Base-by-base conservation (phyloP, 805 yeast genomes). In the Wickerhamiella shivajii region DNA sequence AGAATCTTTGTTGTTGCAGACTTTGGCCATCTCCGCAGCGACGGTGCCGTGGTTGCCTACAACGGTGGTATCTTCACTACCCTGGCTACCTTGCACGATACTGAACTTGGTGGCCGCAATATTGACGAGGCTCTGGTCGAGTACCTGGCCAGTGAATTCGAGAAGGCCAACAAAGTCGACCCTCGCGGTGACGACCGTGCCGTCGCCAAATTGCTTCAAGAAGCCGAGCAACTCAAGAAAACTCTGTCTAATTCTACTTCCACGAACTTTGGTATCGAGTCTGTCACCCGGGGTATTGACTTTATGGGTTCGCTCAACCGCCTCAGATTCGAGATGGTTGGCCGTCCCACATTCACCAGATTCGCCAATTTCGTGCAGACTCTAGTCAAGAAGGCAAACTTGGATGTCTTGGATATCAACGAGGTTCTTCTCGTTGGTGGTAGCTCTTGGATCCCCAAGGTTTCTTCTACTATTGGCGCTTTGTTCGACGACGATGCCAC, bases 391-490 rank as follows among this genome's bases (percentile, higher is more conserved):
- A 84, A 84, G 66, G 94, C 97, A 34, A 76, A 74, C 37, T 64
- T 83, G 44, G 94, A 85, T 46, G 66, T 72, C 27, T 67, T 85
- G 50, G 94, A 84, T 51, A 69, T 90, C 43, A 90, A 84, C 55
- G 93, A 85, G 57, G 90, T 90, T 32, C 61, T 90, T 44, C 74
- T 90, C 41, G 87, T 73, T 41, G 98, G 98, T 61, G 98, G 98
- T 53, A 67, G 80, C 34, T 77, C 97, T 22, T 74, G 79, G 66
- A 74, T 84, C 45, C 96, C 97, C 49, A 90, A 90, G 66, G 67
- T 90, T 51, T 81, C 92, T 30, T 53, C 74, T 34, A 75, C 77
- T 55, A 58, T 90, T 43, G 69, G 71, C 44, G 63, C 67, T 38
- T 50, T 83, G 33, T 87, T 87, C 72, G 93, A 93, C 43, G 90